These are phyloP conservation scores for Tylopilus intermedius DNA, from an alignment of 768 basidiomycete species.

Conservation along the genomic window DNA sequence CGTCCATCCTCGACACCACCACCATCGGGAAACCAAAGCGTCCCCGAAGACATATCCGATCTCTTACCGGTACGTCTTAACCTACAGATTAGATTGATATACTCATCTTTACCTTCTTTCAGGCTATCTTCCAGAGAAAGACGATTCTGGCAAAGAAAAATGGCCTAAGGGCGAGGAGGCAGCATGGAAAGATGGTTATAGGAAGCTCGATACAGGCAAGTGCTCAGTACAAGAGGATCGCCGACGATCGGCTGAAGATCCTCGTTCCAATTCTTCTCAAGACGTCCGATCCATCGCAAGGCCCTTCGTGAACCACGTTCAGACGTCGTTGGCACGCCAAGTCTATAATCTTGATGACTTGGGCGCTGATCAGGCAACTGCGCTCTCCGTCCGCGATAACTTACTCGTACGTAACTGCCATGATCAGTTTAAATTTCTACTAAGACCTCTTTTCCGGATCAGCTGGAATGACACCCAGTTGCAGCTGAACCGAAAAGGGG, in stretches of 20 bases:
- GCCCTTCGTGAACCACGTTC: conserved; percentile 77
- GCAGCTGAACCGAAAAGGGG: conserved; percentile 72
- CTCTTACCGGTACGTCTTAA: conserved; percentile 51
- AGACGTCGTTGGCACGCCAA: conserved; percentile 86
- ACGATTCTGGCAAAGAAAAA: conserved; percentile 72
- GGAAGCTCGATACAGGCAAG: conserved; percentile 54
- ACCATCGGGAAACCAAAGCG: conserved; percentile 56
- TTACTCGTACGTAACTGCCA: conserved; percentile 53
- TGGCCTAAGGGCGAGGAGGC: conserved; percentile 81
- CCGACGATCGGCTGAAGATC: background rate
- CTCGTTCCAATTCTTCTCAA: conserved; percentile 22
- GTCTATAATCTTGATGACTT: conserved; percentile 83
- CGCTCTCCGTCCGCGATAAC: conserved; percentile 83
- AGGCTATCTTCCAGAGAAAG: conserved; percentile 79
- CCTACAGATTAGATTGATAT: background rate
- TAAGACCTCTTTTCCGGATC: conserved; percentile 37
- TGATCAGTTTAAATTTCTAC: background rate
- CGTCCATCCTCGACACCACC: conserved; percentile 59
- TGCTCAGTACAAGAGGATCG: background rate
- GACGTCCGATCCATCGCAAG: conserved; percentile 61
- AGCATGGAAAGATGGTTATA: conserved; percentile 62
- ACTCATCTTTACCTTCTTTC: conserved; percentile 4
- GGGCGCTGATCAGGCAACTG: conserved; percentile 89
- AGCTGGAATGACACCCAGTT: conserved; percentile 86
- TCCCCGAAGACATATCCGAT: conserved; percentile 59